These are phyloP conservation scores for Fusarium sp. DNA, from an alignment of 2,329 filamentous ascomycete genomes.

Conservation along the genomic window DNA sequence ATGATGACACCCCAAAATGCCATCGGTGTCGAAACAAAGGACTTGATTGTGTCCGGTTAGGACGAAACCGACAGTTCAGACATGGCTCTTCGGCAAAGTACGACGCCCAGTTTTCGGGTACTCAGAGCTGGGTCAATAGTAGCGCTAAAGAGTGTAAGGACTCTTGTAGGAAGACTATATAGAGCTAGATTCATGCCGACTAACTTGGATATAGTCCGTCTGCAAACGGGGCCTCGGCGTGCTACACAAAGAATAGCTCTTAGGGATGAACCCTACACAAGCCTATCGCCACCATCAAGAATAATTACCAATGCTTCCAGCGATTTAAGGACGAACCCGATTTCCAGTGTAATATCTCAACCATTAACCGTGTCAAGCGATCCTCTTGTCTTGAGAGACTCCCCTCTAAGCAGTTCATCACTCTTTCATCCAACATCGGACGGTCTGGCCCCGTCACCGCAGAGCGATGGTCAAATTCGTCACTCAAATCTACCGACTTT, in stretches of 20 bases:
- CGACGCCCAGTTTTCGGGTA: constrained; percentile 39
- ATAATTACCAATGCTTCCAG: not conserved
- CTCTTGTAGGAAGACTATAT: fast-evolving
- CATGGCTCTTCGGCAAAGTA: constrained; percentile 45
- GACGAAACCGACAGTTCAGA: constrained; percentile 28
- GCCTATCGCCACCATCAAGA: not conserved
- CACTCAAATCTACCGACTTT: not conserved
- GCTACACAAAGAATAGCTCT: constrained; percentile 24
- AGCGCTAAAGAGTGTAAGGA: constrained; percentile 40
- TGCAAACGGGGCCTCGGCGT: constrained; percentile 33
- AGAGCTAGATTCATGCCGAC: not conserved
- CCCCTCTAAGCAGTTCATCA: not conserved
- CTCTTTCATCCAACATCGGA: not conserved
- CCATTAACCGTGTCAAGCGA: not conserved
- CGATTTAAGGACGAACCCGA: not conserved
- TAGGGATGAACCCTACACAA: fast-evolving
- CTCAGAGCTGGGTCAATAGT: constrained; percentile 43
- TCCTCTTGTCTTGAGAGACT: not conserved
- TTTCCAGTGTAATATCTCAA: not conserved
- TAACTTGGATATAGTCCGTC: constrained; percentile 12
- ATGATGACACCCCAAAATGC: constrained; percentile 19
- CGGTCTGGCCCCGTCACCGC: constrained; percentile 1
- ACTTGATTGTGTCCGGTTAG: constrained; percentile 26
- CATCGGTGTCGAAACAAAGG: constrained; percentile 29
- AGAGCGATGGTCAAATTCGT: not conserved